These are phyloP conservation scores for Phytophthora pini DNA, from an alignment of 352 stramenopile species.

Conservation along the genomic window DNA sequence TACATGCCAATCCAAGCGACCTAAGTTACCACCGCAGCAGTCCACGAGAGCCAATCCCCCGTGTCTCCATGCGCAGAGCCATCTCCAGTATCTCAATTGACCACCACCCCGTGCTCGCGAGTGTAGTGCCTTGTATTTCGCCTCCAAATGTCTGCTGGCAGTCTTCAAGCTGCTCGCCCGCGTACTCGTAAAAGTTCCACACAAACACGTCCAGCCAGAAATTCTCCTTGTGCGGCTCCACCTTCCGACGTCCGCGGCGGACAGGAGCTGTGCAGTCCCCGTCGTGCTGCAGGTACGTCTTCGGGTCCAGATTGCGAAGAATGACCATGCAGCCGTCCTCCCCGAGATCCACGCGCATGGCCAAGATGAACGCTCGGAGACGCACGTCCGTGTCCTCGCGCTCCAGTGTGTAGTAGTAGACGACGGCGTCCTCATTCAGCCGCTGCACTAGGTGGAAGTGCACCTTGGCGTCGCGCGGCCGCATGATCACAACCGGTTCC, in stretches of 20 bases:
- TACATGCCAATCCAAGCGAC: background rate
- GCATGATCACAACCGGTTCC: constrained; percentile 54
- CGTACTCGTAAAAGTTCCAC: constrained; percentile 66
- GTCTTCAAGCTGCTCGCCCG: constrained; percentile 43
- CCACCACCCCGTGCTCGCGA: constrained; percentile 67
- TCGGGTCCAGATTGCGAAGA: constrained; percentile 64
- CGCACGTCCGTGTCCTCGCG: constrained; percentile 52
- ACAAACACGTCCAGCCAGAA: constrained; percentile 79
- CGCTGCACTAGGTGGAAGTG: constrained; percentile 73
- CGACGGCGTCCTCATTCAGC: constrained; percentile 59
- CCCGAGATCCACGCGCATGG: constrained; percentile 56
- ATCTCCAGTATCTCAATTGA: constrained; percentile 80
- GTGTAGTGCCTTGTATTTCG: constrained; percentile 60
- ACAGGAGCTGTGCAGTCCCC: constrained; percentile 55
- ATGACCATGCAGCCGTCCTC: constrained; percentile 50
- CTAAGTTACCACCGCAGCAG: constrained; percentile 37
- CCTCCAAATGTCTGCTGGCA: constrained; percentile 70
- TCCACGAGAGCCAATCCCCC: constrained; percentile 50
- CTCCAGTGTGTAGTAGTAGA: constrained; percentile 80
- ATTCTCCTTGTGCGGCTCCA: constrained; percentile 55
- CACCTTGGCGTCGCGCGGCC: constrained; percentile 56
- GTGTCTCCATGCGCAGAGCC: constrained; percentile 60
- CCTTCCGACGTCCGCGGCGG: constrained; percentile 59
- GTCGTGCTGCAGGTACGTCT: constrained; percentile 56
- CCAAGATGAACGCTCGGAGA: constrained; percentile 70